A percentile compares a stretch with the other conserved stretches of the same genome.
phyloP scores from a whole-genome alignment of 306 rosid species.

The Trifolium dubium region DNA sequence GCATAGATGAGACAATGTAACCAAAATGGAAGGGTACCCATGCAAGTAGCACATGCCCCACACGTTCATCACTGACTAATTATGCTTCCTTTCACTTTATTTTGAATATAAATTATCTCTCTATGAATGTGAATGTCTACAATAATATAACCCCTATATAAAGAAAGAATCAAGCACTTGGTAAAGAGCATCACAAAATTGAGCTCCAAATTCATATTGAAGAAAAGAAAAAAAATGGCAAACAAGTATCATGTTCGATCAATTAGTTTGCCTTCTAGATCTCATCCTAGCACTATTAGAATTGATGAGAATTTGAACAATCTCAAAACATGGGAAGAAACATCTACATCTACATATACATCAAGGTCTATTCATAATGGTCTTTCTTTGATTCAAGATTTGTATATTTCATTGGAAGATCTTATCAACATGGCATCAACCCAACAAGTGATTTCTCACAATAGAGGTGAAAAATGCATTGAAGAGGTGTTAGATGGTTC shows the following conservation, averaged over 20 bases:
- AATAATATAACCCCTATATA: neutral
- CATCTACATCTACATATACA: slow-evolving; percentile 1
- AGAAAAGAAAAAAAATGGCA: neutral
- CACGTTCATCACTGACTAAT: neutral
- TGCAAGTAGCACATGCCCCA: slow-evolving; percentile 20
- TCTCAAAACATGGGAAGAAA: slow-evolving; percentile 12
- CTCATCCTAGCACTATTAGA: slow-evolving; percentile 31
- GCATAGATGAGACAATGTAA: neutral
- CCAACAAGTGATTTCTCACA: neutral
- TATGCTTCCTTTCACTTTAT: neutral
- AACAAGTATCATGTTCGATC: slow-evolving; percentile 17
- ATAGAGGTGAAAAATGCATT: slow-evolving; percentile 14
- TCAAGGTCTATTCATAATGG: neutral
- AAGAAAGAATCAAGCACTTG: neutral
- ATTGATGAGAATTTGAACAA: slow-evolving; percentile 7
- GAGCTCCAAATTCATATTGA: neutral
- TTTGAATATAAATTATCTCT: neutral
- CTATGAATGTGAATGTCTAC: neutral
- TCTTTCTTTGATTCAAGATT: neutral
- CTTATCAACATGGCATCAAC: slow-evolving; percentile 18
- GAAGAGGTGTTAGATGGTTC: slow-evolving; percentile 14
- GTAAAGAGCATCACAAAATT: slow-evolving; percentile 17
- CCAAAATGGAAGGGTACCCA: slow-evolving; percentile 10
- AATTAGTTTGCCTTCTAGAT: slow-evolving; percentile 25
- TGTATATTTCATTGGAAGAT: slow-evolving; percentile 22